A percentile compares a stretch with the other conserved stretches of the same genome.
phyloP scores from a whole-genome alignment of 805 yeast genomes.

The Saccharomycopsis schoenii region DNA sequence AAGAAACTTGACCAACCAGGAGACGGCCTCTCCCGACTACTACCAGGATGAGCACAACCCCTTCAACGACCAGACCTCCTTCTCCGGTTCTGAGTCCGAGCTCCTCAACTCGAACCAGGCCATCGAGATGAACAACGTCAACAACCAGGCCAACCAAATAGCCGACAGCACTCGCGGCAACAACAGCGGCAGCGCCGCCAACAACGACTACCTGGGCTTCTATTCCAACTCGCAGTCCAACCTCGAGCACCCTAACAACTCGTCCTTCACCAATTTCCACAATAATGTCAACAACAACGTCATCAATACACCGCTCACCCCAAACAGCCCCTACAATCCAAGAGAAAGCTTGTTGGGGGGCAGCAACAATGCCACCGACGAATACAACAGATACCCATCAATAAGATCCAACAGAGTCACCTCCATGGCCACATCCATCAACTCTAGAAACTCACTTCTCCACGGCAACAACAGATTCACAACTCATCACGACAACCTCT shows the following conservation, averaged over 20 bases:
- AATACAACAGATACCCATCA: constrained; percentile 61
- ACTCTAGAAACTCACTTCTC: constrained; percentile 25
- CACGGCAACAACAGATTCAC: constrained; percentile 3
- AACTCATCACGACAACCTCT: not conserved
- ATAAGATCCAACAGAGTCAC: constrained; percentile 40
- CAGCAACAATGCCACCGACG: constrained; percentile 34
- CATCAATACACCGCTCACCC: constrained; percentile 40
- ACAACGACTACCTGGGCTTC: constrained; percentile 30
- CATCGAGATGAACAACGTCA: constrained; percentile 7
- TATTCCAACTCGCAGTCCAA: constrained; percentile 25
- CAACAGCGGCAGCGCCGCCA: not conserved
- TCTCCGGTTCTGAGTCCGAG: constrained; percentile 10
- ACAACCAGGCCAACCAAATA: constrained; percentile 4
- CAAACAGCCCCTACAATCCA: constrained; percentile 21
- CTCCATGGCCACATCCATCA: constrained; percentile 28
- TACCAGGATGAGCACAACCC: constrained; percentile 24
- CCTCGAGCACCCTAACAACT: constrained; percentile 20
- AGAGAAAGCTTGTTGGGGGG: constrained; percentile 5
- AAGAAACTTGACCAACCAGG: constrained; percentile 23
- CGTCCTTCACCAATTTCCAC: constrained; percentile 20
- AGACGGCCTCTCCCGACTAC: constrained; percentile 24
- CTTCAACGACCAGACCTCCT: constrained; percentile 20
- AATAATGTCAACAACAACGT: constrained; percentile 49
- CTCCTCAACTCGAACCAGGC: not conserved
- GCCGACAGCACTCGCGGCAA: constrained; percentile 2